Conservation (phyloP, 805 yeast species). For the Kuraishia piskuri region DNA sequence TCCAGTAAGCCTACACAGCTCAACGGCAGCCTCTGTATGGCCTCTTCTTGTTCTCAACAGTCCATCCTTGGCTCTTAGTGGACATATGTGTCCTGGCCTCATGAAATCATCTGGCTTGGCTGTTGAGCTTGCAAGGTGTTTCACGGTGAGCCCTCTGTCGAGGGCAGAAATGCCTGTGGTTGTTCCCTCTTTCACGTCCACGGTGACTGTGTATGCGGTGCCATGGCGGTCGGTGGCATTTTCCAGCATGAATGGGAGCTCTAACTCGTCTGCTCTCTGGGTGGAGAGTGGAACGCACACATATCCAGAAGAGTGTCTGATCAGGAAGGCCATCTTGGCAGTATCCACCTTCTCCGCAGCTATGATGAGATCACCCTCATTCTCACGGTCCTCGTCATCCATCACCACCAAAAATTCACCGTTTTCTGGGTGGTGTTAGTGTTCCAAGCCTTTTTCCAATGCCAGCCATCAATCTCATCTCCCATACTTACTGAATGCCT, state of each 20-base stretch:
- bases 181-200: constrained; percentile 80
- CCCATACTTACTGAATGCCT: constrained; percentile 44
- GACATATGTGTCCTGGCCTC: constrained; percentile 92
- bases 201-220: constrained; percentile 93
- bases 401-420: constrained; percentile 90
- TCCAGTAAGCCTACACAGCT: constrained; percentile 69
- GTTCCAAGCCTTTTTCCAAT: not conserved
- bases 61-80: constrained; percentile 84
- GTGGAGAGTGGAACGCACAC: constrained; percentile 85
- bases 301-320: constrained; percentile 81
- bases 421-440: constrained; percentile 24
- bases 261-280: constrained; percentile 69
- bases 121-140: constrained; percentile 53
- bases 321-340: constrained; percentile 89
- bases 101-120: constrained; percentile 59
- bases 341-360: constrained; percentile 82
- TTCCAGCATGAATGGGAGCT: constrained; percentile 70
- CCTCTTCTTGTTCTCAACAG: constrained; percentile 79
- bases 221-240: constrained; percentile 77
- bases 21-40: constrained; percentile 96
- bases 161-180: constrained; percentile 96
- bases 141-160: constrained; percentile 83
- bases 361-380: constrained; percentile 92
- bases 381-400: constrained; percentile 95
- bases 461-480: not conserved